These are phyloP conservation scores for Irpex lacteus DNA, from an alignment of 1,284 basidiomycete species.

Conservation along the genomic window DNA sequence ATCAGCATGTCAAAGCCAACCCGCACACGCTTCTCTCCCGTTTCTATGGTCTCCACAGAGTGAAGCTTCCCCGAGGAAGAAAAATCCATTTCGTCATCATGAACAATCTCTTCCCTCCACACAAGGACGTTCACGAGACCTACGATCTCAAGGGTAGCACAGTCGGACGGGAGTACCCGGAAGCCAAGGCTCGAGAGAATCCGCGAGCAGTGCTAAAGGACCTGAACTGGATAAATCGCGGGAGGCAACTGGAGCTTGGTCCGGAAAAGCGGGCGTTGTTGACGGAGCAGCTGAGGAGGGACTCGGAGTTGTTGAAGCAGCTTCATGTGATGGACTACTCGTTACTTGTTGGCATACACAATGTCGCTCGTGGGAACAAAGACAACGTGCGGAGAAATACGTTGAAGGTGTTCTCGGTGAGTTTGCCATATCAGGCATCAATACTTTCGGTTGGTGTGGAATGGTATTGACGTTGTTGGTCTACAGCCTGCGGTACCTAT, in stretches of 20 bases:
- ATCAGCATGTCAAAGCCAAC: conserved; percentile 85
- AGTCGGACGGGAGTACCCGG: conserved; percentile 85
- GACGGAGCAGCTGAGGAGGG: conserved; percentile 86
- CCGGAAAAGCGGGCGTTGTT: conserved; percentile 92
- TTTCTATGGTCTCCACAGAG: conserved; percentile 96
- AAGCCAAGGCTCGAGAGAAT: conserved; percentile 79
- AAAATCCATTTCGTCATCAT: conserved; percentile 99
- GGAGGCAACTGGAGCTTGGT: conserved; percentile 80
- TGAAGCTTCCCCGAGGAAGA: conserved; percentile 89
- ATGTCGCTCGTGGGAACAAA: conserved; percentile 85
- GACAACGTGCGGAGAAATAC: conserved; percentile 90
- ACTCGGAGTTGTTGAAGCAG: conserved; percentile 81
- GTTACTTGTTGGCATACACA: conserved; percentile 92
- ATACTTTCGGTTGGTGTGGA: neutral
- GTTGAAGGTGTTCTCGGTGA: conserved; percentile 88
- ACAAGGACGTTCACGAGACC: conserved; percentile 97
- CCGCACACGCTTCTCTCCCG: conserved; percentile 93
- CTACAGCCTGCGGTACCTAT: conserved; percentile 61
- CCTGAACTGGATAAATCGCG: conserved; percentile 91
- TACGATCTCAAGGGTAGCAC: conserved; percentile 97
- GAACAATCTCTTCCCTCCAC: conserved; percentile 99
- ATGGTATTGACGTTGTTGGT: conserved; percentile 1
- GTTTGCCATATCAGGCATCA: conserved; percentile 23
- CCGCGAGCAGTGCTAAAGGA: conserved; percentile 93
- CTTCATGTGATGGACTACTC: conserved; percentile 97